Evolutionary conservation across 192 early-diverging fungal species (phyloP).

Genomic region (Backusella tuberculispora): DNA sequence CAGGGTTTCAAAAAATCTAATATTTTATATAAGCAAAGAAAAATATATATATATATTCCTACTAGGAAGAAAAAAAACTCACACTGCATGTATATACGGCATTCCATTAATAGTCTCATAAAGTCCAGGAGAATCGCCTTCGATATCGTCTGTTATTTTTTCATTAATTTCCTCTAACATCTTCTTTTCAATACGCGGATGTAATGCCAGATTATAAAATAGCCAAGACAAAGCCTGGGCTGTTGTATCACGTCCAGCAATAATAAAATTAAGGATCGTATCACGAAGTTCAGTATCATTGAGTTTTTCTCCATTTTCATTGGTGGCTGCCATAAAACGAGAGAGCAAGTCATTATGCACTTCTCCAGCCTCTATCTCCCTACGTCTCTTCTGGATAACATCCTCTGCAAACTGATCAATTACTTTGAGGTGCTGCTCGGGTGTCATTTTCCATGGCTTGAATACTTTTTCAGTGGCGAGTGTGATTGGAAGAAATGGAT

Average conservation of each 20-base stretch:
- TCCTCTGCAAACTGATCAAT: slow-evolving; percentile 35
- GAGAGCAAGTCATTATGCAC: slow-evolving; percentile 28
- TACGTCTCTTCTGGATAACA: slow-evolving; percentile 32
- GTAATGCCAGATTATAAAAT: slow-evolving; percentile 45
- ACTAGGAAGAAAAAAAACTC: not conserved
- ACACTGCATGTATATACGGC: slow-evolving; percentile 45
- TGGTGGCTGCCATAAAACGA: slow-evolving; percentile 33
- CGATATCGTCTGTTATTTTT: slow-evolving; percentile 35
- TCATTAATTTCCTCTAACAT: slow-evolving; percentile 47
- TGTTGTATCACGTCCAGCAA: slow-evolving; percentile 53
- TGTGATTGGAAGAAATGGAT: slow-evolving; percentile 20
- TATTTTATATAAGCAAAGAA: not conserved
- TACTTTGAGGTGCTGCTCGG: slow-evolving; percentile 32
- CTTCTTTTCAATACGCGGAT: slow-evolving; percentile 47
- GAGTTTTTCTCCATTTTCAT: slow-evolving; percentile 30
- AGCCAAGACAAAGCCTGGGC: slow-evolving; percentile 57
- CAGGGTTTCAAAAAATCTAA: slow-evolving; percentile 55
- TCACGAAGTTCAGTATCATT: slow-evolving; percentile 42
- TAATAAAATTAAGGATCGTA: slow-evolving; percentile 42
- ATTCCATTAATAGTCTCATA: slow-evolving; percentile 41
- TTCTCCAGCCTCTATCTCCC: slow-evolving; percentile 18
- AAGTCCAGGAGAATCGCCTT: slow-evolving; percentile 24
- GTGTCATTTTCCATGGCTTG: slow-evolving; percentile 14
- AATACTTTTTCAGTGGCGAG: slow-evolving; percentile 7
- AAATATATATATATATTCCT: not conserved